Evolutionary conservation across 345 rosid genomes (phyloP), one percentile per base, ranked within the genome.

Genomic region (Sisymbrium altissimum): DNA sequence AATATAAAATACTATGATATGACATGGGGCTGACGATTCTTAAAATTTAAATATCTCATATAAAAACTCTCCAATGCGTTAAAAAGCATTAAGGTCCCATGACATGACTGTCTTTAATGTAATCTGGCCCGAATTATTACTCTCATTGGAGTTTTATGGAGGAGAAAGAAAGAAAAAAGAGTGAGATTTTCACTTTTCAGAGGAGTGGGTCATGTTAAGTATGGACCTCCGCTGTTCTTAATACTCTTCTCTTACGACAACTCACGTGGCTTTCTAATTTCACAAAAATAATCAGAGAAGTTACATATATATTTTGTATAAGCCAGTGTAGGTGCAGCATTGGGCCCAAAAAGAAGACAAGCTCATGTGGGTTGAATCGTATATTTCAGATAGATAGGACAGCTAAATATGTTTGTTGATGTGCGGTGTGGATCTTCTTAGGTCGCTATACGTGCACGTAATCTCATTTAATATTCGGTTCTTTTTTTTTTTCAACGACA

Each of bases 41-140:
- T 64, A 35, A 32, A 12, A 3, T 30, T 30, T 9, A 64, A 27
- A 64, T 64, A 64, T 30, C 27, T 30, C 41, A 40, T 9, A 14
- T 43, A 11, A 72, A 39, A 50, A 14, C 27, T 70, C 30, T 55
- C 33, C 9, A 11, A 49, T 65, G 33, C 25, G 45, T 73, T 36
- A 43, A 23, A 43, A 64, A n/a, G 64, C 40, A 64, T 44, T 74
- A 41, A 60, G 73, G 74, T 32, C 74, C 79, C 79, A 68, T 68
- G 79, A 75, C 63, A 75, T 59, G 79, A 68, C 63, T 9, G 72
- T 40, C 48, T 75, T 68, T 61, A 61, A 68, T 75, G 69, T 75
- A 67, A 41, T 74, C 27, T 66, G 72, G 53, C 66, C 29, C 43
- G 57, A 56, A 73, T 66, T 9, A 66, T 58, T 66, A 58, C 60